phyloP scores from a whole-genome alignment of 2,329 filamentous ascomycete species.

The Pyrenophora teres region DNA sequence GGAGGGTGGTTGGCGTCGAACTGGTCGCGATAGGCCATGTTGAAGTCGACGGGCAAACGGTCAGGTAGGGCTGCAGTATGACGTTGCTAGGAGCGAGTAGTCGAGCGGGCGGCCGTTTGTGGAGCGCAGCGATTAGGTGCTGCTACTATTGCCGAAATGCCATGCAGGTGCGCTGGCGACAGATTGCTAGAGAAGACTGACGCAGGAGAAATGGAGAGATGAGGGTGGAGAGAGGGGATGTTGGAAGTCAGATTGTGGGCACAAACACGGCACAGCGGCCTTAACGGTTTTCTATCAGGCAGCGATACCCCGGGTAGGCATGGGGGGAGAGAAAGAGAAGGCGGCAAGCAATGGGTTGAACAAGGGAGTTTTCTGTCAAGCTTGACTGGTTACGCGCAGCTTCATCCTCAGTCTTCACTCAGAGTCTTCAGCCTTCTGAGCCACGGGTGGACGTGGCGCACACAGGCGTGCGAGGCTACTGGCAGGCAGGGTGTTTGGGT shows the following conservation, averaged over 20 bases:
- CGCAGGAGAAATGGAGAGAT: constrained; percentile 5
- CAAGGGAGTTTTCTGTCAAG: constrained; percentile 7
- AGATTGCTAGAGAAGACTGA: constrained; percentile 7
- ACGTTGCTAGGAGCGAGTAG: constrained; percentile 19
- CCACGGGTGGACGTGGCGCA: constrained; percentile 7
- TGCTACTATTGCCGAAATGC: constrained; percentile 24
- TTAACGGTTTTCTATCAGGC: constrained; percentile 20
- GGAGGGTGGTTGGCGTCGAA: constrained; percentile 19
- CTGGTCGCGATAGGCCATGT: constrained; percentile 26
- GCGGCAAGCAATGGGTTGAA: constrained; percentile 11
- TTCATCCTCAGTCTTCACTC: constrained; percentile 1
- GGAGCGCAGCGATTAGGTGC: constrained; percentile 27
- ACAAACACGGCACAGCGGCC: constrained; percentile 22
- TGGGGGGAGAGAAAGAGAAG: constrained; percentile 2
- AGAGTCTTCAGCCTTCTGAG: not conserved
- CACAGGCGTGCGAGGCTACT: not conserved
- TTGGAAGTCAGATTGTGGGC: constrained; percentile 12
- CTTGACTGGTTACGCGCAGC: constrained; percentile 15
- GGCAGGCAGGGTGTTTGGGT: not conserved
- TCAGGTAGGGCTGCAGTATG: constrained; percentile 22
- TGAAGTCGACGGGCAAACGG: constrained; percentile 16
- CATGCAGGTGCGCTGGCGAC: constrained; percentile 25
- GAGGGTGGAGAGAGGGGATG: constrained; percentile 7
- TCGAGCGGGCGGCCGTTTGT: constrained; percentile 12
- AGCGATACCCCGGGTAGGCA: constrained; percentile 11